Conservation (phyloP, 1,284 basidiomycete genomes). For the Sporisorium graminicola region DNA sequence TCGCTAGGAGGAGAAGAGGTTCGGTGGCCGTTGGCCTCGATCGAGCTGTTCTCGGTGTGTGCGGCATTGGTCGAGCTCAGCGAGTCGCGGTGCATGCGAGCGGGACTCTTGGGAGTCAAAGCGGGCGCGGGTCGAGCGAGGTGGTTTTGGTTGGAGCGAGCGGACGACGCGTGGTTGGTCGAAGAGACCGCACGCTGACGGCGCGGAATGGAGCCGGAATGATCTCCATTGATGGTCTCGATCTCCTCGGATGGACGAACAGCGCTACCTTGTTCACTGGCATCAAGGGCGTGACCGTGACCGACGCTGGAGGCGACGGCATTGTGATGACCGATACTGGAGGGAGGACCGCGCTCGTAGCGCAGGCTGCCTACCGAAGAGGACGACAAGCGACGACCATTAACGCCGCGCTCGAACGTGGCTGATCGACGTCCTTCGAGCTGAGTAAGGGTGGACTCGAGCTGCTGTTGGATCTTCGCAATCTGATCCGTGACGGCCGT, state of each 20-base stretch:
- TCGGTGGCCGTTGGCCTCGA: conserved; percentile 27
- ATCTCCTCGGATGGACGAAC: conserved; percentile 29
- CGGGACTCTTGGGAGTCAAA: conserved; percentile 39
- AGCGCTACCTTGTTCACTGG: neutral
- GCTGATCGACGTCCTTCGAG: conserved; percentile 59
- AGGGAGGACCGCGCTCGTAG: conserved; percentile 45
- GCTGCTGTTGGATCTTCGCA: conserved; percentile 62
- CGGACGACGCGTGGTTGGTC: conserved; percentile 9
- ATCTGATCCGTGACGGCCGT: conserved; percentile 64
- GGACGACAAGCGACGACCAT: conserved; percentile 38
- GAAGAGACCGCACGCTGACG: conserved; percentile 32
- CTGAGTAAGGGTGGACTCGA: conserved; percentile 61
- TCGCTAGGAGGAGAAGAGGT: conserved; percentile 24
- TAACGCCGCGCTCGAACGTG: conserved; percentile 51
- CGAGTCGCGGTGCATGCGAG: conserved; percentile 19
- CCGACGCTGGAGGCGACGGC: conserved; percentile 36
- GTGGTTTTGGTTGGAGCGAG: conserved; percentile 21
- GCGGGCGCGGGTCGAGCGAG: conserved; percentile 16
- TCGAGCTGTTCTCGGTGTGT: conserved; percentile 26
- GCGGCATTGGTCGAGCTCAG: conserved; percentile 12
- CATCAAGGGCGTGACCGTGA: conserved; percentile 21
- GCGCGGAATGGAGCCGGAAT: conserved; percentile 6
- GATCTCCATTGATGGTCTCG: conserved; percentile 41
- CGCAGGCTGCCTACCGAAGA: conserved; percentile 43
- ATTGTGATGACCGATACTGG: conserved; percentile 54